A percentile compares a stretch with the other conserved stretches of the same genome.
These are phyloP conservation scores for Alectoria sarmentosa DNA, from an alignment of 495 filamentous ascomycete species.

Conservation along the genomic window DNA sequence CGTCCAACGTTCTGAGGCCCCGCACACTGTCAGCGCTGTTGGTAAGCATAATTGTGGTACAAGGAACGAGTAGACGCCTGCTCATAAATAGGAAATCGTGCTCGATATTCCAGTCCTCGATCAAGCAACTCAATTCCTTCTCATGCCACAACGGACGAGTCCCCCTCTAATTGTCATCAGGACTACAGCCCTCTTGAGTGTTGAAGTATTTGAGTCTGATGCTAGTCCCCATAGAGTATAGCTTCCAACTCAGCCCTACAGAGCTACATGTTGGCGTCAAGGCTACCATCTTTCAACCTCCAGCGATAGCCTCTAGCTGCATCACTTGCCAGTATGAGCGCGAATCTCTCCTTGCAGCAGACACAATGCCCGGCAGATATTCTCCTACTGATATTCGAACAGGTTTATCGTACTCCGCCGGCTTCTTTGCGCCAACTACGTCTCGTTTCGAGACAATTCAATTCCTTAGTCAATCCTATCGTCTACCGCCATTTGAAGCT, in stretches of 20 bases:
- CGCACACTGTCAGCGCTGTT: too few species aligned
- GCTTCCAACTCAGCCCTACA: not conserved
- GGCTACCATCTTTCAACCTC: not conserved
- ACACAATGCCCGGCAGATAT: not conserved
- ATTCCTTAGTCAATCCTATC: not conserved
- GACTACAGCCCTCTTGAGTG: too few species aligned
- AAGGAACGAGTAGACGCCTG: too few species aligned
- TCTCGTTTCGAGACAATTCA: not conserved
- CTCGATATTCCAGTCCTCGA: too few species aligned
- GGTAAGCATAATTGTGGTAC: too few species aligned
- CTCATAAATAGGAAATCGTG: too few species aligned
- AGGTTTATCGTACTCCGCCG: not conserved
- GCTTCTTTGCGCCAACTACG: not conserved
- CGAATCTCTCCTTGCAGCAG: not conserved
- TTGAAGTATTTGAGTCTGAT: not conserved
- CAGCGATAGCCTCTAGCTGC: not conserved
- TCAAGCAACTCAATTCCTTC: too few species aligned
- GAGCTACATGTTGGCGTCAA: not conserved
- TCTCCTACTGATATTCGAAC: not conserved
- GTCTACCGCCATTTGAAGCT: not conserved
- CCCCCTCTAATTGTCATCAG: too few species aligned
- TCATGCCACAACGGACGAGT: too few species aligned
- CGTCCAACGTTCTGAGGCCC: too few species aligned
- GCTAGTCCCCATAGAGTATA: not conserved
- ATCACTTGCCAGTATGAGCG: not conserved